Base-by-base conservation (phyloP, 495 filamentous ascomycete genomes). In the Echria macrotheca region DNA sequence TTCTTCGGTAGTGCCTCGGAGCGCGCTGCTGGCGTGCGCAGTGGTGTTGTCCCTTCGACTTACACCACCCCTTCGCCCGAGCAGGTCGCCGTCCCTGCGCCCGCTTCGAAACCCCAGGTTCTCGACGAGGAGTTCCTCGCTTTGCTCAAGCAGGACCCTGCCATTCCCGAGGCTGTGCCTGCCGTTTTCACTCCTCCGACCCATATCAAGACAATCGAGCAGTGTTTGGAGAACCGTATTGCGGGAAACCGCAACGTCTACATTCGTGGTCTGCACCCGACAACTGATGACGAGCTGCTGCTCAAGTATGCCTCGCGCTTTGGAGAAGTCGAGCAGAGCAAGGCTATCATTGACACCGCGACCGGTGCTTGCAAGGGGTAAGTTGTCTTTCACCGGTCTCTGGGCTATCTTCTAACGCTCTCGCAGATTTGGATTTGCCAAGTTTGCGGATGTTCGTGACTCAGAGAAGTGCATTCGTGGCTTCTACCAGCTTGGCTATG, bases 361-460 rank as follows among this genome's bases (percentile, higher is more conserved):
- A 93, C 87, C 25, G 85, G 88, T 26, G 80, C 85, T 48, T 99
- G 93, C 76, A 99, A 99, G 73, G 93, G 93, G 91, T 94, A 71
- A 58, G 75, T 69, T 21, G 37, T 25, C 19, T 26, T 22, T n/a
- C 1, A 28, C 38, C 18, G 18, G 22, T 32, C 26, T 32, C 46
- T 61, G 32, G 49, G 58, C 21, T 24, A 5, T 23, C 1, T 18
- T 4, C 19, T 41, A 28, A 68, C 57, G 15, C 41, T 50, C 1
- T 8, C 3, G 2, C 46, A 95, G 93, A 2, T 98, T 95, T 60
- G 94, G 94, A 0, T 99, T 99, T 65, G 89, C 95, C 57, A 91
- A 91, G 64, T 99, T 91, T 63, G 83, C 77, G 68, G 85, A 85
- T 57, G 85, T 87, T 57, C 81, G 84, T 21, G 86, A 95, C 52